Conservation (phyloP, 2,329 filamentous ascomycete species). For the Penicillium sp. region DNA sequence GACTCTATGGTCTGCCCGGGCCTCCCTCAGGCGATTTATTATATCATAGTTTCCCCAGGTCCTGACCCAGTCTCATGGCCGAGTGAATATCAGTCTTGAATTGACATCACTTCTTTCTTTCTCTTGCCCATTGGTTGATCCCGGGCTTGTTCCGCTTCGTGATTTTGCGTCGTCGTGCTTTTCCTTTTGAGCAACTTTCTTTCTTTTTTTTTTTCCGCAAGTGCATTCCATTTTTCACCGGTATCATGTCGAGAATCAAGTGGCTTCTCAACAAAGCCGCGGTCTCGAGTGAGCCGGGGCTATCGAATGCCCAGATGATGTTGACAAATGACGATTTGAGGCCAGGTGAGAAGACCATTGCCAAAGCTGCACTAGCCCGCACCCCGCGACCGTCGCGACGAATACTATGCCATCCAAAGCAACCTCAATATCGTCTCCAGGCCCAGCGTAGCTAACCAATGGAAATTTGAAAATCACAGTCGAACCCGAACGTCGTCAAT, state of each 20-base stretch:
- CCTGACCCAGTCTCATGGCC: background rate
- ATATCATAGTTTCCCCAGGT: slow-evolving; percentile 20
- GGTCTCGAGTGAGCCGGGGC: slow-evolving; percentile 73
- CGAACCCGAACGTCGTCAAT: slow-evolving; percentile 77
- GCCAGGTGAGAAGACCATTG: slow-evolving; percentile 50
- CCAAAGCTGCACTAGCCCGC: slow-evolving; percentile 5
- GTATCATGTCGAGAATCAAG: slow-evolving; percentile 34
- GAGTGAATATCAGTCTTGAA: background rate
- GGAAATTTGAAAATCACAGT: slow-evolving; percentile 55
- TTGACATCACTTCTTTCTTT: background rate
- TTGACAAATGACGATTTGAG: slow-evolving; percentile 84
- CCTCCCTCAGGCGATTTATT: slow-evolving; percentile 16
- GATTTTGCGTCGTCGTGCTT: background rate
- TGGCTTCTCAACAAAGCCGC: slow-evolving; percentile 61
- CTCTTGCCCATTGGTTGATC: background rate
- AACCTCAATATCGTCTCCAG: background rate
- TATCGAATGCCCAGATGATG: slow-evolving; percentile 81
- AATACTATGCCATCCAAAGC: too few relatives aligned
- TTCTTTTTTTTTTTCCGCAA: background rate
- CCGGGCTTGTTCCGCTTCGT: background rate
- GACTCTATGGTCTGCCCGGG: slow-evolving; percentile 8
- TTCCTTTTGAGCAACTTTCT: background rate
- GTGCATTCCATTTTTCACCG: background rate
- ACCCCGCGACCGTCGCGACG: background rate
- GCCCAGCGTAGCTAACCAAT: slow-evolving; percentile 17